Base-by-base conservation (phyloP, 2,329 filamentous ascomycete genomes). In the Phoma sp. region DNA sequence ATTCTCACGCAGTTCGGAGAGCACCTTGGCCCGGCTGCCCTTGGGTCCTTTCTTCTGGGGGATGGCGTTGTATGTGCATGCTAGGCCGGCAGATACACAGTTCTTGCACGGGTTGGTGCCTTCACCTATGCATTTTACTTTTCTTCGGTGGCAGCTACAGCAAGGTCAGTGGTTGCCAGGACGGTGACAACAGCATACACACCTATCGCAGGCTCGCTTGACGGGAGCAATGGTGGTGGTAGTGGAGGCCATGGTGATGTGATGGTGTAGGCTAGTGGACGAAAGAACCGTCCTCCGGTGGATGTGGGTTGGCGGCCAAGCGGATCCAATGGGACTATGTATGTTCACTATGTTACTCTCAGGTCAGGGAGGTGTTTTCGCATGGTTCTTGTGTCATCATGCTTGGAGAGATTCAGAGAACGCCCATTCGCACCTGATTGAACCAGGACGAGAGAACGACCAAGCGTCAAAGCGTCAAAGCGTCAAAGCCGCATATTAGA, bases 31-130 rank as follows among this genome's bases (percentile, higher is more conserved):
- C 55, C 83, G 80, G 42, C 83, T 84, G 23, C 83, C 82, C 65
- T 87, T 88, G 11, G 85, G 85, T 2, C 85, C 85, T 61, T 86
- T 83, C 72, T 86, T 87, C 70, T 85, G 83, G 12, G 85, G 85
- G 36, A 87, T 81, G 64, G 86, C 84, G 64, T 87, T 85, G 69
- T 85, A 84, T 60, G 84, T 87, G 75, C 85, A 87, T n/a, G 76
- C 80, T 56, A 87, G 78, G 20, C 82, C 80, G 25, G 84, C 83
- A 52, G 81, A 81, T 47, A 79, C 73, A 69, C 85, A 87, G 66
- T 86, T 86, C 71, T 84, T 83, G 75, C 85, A 87, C 4, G 84
- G 83, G 48, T 75, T 74, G 26, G 76, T 76, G 53, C 77, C 77
- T 64, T 81, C 78, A 46, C 77, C 78, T 50, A 81, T 80, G 65